These are phyloP conservation scores for Claviceps quebecensis DNA, from an alignment of 2,329 filamentous ascomycete genomes.

Conservation along the genomic window DNA sequence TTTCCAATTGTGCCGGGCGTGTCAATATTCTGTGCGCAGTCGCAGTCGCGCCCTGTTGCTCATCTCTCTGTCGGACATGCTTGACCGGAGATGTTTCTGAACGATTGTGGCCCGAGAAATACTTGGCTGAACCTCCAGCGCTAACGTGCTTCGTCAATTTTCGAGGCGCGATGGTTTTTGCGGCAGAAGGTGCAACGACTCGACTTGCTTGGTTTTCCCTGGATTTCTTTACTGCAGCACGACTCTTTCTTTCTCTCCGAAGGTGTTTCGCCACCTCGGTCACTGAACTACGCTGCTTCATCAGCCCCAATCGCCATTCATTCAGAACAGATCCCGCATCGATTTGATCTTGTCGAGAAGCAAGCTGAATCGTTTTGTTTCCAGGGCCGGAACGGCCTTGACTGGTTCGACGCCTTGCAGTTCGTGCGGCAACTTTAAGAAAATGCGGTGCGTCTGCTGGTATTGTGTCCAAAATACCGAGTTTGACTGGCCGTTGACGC, in stretches of 20 bases:
- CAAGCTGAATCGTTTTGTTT: conserved; percentile 45
- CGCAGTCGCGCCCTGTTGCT: neutral
- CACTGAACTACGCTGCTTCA: conserved; percentile 27
- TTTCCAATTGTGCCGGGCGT: conserved; percentile 44
- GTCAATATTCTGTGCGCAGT: neutral
- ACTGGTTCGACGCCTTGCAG: conserved; percentile 31
- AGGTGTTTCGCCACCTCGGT: conserved; percentile 11
- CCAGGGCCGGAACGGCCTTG: conserved; percentile 41
- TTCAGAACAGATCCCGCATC: conserved; percentile 39
- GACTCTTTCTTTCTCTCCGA: conserved; percentile 2
- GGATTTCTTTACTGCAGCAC: conserved; percentile 10
- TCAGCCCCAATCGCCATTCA: conserved; percentile 41
- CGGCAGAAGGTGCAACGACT: neutral
- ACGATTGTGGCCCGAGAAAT: conserved; percentile 5
- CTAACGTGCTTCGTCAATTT: conserved; percentile 18
- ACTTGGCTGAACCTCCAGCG: conserved; percentile 15
- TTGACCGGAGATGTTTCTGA: neutral
- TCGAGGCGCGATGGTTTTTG: conserved; percentile 5
- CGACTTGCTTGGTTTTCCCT: conserved; percentile 10
- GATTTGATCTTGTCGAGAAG: conserved; percentile 44
- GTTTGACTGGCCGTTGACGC: conserved; percentile 24
- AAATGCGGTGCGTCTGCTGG: conserved; percentile 40
- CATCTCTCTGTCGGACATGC: neutral
- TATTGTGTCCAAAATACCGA: conserved; percentile 49
- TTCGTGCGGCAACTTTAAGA: conserved; percentile 46